These are phyloP conservation scores for Sporodiniella umbellata DNA, from an alignment of 371 early-diverging fungal species.

Conservation along the genomic window DNA sequence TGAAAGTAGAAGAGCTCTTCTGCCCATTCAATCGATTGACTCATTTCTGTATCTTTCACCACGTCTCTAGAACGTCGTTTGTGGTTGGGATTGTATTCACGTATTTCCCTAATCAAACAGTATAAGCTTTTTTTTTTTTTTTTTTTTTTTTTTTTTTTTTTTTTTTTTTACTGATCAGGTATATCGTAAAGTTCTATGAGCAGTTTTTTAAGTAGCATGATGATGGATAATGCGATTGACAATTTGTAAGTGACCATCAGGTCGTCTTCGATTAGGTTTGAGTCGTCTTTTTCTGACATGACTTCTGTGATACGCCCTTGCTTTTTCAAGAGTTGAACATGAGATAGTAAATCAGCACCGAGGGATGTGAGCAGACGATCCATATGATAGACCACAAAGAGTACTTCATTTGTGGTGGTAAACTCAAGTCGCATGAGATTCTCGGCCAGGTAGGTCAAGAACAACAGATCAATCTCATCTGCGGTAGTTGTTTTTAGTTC, in stretches of 20 bases:
- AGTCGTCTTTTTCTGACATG: background rate
- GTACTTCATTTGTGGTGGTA: conserved; percentile 75
- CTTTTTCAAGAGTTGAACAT: conserved; percentile 34
- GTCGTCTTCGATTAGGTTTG: conserved; percentile 8
- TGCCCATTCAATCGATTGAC: conserved; percentile 20
- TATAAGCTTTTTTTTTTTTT: background rate
- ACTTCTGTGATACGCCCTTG: conserved; percentile 5
- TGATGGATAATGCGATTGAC: conserved; percentile 49
- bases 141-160: too few species aligned
- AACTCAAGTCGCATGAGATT: conserved; percentile 73
- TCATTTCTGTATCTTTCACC: conserved; percentile 12
- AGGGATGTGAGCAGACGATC: conserved; percentile 67
- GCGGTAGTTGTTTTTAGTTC: conserved; percentile 32
- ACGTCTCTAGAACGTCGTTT: conserved; percentile 13
- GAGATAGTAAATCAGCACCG: conserved; percentile 58
- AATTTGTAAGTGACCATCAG: conserved; percentile 30
- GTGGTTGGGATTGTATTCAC: conserved; percentile 12
- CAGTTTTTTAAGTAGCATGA: conserved; percentile 56
- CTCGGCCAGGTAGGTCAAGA: conserved; percentile 76
- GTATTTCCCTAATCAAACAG: conserved; percentile 11
- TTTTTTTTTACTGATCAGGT: conserved; percentile 53
- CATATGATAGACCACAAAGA: conserved; percentile 65
- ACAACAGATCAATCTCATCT: conserved; percentile 50
- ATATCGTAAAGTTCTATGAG: conserved; percentile 63
- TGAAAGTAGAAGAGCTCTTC: conserved; percentile 18